Evolutionary conservation across 495 filamentous ascomycete species (phyloP).

Genomic region (Coniosporium apollinis): DNA sequence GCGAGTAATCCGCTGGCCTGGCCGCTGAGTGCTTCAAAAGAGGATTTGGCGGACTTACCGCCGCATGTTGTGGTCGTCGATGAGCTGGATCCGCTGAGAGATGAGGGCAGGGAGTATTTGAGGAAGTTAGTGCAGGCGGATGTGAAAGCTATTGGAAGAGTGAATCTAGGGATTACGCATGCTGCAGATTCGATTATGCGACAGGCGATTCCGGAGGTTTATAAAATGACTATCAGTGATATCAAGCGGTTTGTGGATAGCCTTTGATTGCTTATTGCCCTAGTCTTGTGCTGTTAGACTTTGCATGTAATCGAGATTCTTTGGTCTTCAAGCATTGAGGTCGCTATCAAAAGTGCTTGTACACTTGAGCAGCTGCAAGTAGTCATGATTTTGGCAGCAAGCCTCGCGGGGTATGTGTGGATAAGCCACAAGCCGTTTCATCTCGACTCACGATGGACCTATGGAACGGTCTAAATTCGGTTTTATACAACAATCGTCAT

Average conservation of each 20-base stretch:
- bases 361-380: too few relatives aligned
- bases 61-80: conserved; percentile 7
- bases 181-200: conserved; percentile 6
- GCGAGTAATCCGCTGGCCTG: conserved; percentile 9
- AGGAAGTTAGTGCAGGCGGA: conserved; percentile 7
- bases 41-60: conserved; percentile 10
- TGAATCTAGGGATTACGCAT: conserved; percentile 12
- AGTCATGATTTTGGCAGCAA: too few relatives aligned
- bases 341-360: too few relatives aligned
- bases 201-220: conserved; percentile 6
- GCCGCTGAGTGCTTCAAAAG: conserved; percentile 10
- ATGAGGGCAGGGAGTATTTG: conserved; percentile 9
- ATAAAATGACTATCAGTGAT: neutral
- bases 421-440: too few relatives aligned
- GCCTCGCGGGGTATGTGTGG: too few relatives aligned
- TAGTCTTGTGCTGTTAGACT: too few relatives aligned
- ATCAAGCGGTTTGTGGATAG: conserved; percentile 4
- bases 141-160: conserved; percentile 2
- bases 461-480: too few relatives aligned
- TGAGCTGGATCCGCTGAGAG: conserved; percentile 12
- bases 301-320: too few relatives aligned
- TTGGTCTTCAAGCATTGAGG: too few relatives aligned
- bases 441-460: too few relatives aligned
- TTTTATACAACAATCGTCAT: too few relatives aligned
- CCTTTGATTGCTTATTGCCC: too few relatives aligned